Evolutionary conservation across 2,329 filamentous ascomycete genomes (phyloP).

Genomic region (Oidium heveae): DNA sequence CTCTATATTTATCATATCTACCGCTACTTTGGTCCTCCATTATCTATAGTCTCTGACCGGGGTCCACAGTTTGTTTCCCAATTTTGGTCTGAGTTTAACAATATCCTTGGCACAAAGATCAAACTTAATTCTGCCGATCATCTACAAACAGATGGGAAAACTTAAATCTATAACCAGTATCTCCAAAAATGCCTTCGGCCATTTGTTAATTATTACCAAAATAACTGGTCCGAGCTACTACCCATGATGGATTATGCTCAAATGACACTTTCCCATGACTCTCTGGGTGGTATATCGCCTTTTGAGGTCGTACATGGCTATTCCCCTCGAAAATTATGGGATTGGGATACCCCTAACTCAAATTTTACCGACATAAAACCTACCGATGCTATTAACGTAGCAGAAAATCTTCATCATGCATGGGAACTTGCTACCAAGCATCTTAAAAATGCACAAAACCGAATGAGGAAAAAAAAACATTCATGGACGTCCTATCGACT

Average conservation of each 20-base stretch:
- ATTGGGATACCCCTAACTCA: no score
- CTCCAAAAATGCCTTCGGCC: not conserved
- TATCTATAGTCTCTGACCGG: not conserved
- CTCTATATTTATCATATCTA: not conserved
- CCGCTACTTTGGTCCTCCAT: not conserved
- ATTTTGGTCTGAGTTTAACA: slow-evolving; percentile 1
- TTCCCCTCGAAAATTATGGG: no score
- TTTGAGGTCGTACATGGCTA: no score
- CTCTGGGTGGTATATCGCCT: not conserved
- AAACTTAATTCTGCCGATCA: not conserved
- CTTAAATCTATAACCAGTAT: slow-evolving; percentile 2
- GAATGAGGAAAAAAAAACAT: not conserved
- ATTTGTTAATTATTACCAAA: slow-evolving; percentile 2
- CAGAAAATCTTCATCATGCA: no score
- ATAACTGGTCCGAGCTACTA: not conserved
- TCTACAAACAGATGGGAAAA: slow-evolving; percentile 1
- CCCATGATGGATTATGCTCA: slow-evolving; percentile 1
- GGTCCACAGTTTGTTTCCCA: slow-evolving; percentile 1
- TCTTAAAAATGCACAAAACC: no score
- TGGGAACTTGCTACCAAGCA: no score
- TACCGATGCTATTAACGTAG: no score
- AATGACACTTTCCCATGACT: not conserved
- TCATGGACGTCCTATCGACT: not conserved
- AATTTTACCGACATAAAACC: no score
- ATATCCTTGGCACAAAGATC: not conserved